Evolutionary conservation across 2,329 filamentous ascomycete species (phyloP).

Genomic region (Aureobasidium melanogenum): DNA sequence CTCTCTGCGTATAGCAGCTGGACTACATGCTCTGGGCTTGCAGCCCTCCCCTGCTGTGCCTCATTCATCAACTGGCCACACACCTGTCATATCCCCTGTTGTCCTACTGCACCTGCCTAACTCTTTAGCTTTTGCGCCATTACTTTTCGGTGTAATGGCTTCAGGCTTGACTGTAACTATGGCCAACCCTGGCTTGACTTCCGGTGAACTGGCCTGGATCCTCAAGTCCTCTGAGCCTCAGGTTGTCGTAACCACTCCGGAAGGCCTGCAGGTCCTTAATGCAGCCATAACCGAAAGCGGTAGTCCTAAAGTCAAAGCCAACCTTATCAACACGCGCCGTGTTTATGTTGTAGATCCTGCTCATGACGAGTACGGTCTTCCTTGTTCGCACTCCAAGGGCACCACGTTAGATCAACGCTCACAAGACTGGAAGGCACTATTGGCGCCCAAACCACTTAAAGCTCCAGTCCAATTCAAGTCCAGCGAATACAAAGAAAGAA

Average conservation of each 20-base stretch:
- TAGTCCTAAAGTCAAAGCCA: constrained; percentile 1
- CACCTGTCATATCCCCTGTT: constrained; percentile 8
- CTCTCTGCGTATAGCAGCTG: constrained; percentile 5
- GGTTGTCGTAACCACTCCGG: constrained; percentile 5
- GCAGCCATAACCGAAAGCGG: background rate
- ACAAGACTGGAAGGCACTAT: constrained; percentile 5
- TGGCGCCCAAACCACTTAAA: background rate
- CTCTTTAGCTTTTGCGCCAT: constrained; percentile 8
- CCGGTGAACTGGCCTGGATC: constrained; percentile 9
- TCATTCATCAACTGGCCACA: background rate
- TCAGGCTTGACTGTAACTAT: constrained; percentile 9
- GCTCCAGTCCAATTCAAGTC: background rate
- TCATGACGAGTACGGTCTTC: constrained; percentile 10
- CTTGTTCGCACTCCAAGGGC: background rate
- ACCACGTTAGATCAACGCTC: background rate
- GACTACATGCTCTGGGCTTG: constrained; percentile 2
- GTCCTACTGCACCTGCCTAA: constrained; percentile 9
- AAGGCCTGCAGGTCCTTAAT: constrained; percentile 2
- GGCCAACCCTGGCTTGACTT: constrained; percentile 8
- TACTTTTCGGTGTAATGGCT: constrained; percentile 9
- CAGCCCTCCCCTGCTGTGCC: background rate
- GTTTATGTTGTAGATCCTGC: constrained; percentile 5
- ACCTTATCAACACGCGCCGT: background rate
- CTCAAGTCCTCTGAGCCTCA: background rate
- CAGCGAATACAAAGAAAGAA: background rate